phyloP scores from a whole-genome alignment of 176 grass and related monocot genomes.

The Avena eriantha region DNA sequence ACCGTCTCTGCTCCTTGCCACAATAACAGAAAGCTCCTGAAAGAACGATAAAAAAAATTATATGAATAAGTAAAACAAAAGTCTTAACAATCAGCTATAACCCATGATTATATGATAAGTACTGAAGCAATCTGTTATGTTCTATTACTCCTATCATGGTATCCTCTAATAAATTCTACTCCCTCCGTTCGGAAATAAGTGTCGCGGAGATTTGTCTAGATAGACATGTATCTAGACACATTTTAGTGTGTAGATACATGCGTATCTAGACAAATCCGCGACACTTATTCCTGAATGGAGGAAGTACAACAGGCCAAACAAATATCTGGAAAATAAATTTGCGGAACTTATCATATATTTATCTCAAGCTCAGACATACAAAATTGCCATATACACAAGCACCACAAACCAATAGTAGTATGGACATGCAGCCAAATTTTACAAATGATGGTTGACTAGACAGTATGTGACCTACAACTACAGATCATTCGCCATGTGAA shows the following conservation, averaged over 20 bases:
- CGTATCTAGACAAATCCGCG: too few species aligned
- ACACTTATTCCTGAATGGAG: too few species aligned
- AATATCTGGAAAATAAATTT: slow-evolving; percentile 8
- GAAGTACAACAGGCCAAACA: background rate
- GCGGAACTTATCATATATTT: background rate
- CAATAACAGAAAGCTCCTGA: slow-evolving; percentile 88
- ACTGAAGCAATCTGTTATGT: background rate
- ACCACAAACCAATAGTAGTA: background rate
- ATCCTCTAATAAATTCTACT: background rate
- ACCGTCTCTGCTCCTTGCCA: slow-evolving; percentile 81
- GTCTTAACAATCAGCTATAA: background rate
- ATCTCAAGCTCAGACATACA: background rate
- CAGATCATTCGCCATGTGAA: background rate
- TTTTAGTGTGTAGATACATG: too few species aligned
- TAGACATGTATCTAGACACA: too few species aligned
- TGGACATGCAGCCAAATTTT: background rate
- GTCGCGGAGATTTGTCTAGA: too few species aligned
- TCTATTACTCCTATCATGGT: slow-evolving; percentile 12
- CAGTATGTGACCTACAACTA: background rate
- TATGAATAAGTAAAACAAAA: background rate
- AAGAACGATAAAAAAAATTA: background rate
- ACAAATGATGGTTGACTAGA: background rate
- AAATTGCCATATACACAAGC: background rate
- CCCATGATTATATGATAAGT: slow-evolving; percentile 17
- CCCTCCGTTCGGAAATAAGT: too few species aligned